These are phyloP conservation scores for Byssoonygena ceratinophila DNA, from an alignment of 2,329 filamentous ascomycete species.

Conservation along the genomic window DNA sequence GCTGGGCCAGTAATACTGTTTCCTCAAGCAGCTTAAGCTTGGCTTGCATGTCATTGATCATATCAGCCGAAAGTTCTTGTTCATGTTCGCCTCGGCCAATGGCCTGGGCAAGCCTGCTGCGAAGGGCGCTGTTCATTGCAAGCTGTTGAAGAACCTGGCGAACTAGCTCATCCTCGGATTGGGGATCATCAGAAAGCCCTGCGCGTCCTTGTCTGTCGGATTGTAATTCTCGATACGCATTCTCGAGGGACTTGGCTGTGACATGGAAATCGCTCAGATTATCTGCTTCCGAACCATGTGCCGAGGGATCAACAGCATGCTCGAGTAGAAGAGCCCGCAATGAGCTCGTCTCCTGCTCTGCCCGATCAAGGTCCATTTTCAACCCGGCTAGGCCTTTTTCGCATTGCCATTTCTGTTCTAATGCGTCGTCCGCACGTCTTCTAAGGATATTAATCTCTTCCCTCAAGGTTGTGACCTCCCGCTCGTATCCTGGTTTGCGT, in stretches of 20 bases:
- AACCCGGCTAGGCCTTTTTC: constrained; percentile 80
- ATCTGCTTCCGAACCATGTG: constrained; percentile 34
- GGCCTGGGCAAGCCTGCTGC: constrained; percentile 64
- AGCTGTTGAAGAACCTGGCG: constrained; percentile 71
- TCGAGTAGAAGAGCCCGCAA: constrained; percentile 67
- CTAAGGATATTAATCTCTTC: constrained; percentile 77
- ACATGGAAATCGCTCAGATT: constrained; percentile 41
- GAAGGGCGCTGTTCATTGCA: constrained; percentile 62
- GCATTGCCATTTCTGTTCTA: constrained; percentile 92
- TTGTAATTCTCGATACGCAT: constrained; percentile 65
- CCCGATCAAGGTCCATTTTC: constrained; percentile 93
- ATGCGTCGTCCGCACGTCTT: constrained; percentile 78
- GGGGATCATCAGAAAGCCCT: constrained; percentile 41
- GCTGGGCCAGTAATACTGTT: constrained; percentile 68
- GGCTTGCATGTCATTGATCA: constrained; percentile 73
- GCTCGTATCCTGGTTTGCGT: constrained; percentile 67
- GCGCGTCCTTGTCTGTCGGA: constrained; percentile 49
- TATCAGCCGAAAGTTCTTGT: constrained; percentile 65
- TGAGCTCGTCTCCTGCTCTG: constrained; percentile 83
- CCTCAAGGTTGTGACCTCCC: constrained; percentile 67
- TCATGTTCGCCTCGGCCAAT: constrained; percentile 75
- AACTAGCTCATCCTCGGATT: constrained; percentile 64
- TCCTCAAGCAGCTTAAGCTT: constrained; percentile 76
- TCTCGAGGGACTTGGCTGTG: constrained; percentile 61
- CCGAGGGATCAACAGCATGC: constrained; percentile 67